A percentile compares a stretch with the other conserved stretches of the same genome.
Evolutionary conservation across 345 rosid genomes (phyloP).

Genomic region (Lumnitzera racemosa): DNA sequence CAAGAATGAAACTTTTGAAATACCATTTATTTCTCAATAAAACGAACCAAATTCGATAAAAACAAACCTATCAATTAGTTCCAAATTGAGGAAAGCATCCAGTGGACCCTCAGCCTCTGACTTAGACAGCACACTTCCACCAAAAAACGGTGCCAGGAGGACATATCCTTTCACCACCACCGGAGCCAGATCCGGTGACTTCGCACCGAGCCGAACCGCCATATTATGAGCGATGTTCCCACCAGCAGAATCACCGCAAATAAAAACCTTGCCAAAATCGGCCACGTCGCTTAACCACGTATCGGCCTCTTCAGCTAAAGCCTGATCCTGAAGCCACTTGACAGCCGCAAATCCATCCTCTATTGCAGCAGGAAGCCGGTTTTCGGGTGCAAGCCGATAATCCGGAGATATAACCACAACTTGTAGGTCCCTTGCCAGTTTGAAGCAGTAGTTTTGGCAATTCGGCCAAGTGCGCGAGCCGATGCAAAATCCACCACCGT

Average conservation of each 20-base stretch:
- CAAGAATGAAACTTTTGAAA: background rate
- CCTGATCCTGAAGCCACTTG: constrained; percentile 51
- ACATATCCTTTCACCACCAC: constrained; percentile 42
- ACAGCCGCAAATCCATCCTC: constrained; percentile 42
- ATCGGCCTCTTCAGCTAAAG: constrained; percentile 21
- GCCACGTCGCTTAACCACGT: constrained; percentile 37
- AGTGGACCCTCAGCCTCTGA: constrained; percentile 55
- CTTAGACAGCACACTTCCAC: constrained; percentile 32
- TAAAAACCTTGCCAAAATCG: constrained; percentile 41
- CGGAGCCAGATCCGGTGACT: constrained; percentile 37
- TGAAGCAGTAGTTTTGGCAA: constrained; percentile 47
- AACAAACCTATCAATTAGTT: constrained; percentile 51
- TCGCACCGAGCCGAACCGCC: constrained; percentile 34
- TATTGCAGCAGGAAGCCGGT: constrained; percentile 45
- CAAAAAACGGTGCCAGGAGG: constrained; percentile 47
- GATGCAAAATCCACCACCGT: constrained; percentile 61
- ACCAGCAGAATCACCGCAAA: constrained; percentile 54
- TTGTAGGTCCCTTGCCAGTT: constrained; percentile 33
- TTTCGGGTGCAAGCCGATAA: constrained; percentile 56
- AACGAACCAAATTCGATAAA: background rate
- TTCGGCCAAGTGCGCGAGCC: constrained; percentile 55
- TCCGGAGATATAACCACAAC: constrained; percentile 42
- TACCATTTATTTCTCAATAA: no score
- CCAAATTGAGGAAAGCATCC: constrained; percentile 50
- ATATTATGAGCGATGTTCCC: constrained; percentile 52